A percentile compares a stretch with the other conserved stretches of the same genome.
These are phyloP conservation scores for Cytospora leucostoma DNA, from an alignment of 2,329 filamentous ascomycete genomes.

Conservation along the genomic window DNA sequence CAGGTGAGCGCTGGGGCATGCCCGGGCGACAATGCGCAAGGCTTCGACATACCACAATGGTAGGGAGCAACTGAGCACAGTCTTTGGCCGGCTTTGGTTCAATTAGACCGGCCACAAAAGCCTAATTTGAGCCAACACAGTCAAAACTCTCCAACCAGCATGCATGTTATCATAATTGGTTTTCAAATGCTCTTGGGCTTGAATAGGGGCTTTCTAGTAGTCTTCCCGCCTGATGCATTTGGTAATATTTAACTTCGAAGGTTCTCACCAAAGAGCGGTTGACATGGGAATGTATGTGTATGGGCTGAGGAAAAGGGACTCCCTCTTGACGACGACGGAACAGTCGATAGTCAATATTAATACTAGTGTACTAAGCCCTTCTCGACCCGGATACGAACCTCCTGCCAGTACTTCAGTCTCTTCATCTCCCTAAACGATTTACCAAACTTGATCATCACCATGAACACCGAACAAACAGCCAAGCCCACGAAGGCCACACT, in stretches of 20 bases:
- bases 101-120: too few species aligned
- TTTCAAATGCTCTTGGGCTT: too few species aligned
- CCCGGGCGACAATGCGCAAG: too few species aligned
- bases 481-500: slow-evolving; percentile 37
- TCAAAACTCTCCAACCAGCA: too few species aligned
- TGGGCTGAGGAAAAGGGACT: neutral
- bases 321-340: neutral
- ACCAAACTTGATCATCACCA: slow-evolving; percentile 37
- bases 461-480: slow-evolving; percentile 35
- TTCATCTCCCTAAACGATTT: slow-evolving; percentile 35
- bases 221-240: neutral
- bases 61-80: too few species aligned
- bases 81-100: too few species aligned
- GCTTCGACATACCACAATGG: too few species aligned
- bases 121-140: too few species aligned
- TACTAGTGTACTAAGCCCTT: slow-evolving; percentile 35
- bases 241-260: neutral
- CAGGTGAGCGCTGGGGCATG: too few species aligned
- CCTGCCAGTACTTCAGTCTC: slow-evolving; percentile 35
- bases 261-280: neutral
- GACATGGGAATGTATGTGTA: neutral
- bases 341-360: neutral
- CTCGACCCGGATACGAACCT: slow-evolving; percentile 35
- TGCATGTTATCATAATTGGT: too few species aligned
- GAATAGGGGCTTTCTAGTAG: too few species aligned